Conservation (phyloP, 129 eudicot genomes). For the Solidago caesia region DNA sequence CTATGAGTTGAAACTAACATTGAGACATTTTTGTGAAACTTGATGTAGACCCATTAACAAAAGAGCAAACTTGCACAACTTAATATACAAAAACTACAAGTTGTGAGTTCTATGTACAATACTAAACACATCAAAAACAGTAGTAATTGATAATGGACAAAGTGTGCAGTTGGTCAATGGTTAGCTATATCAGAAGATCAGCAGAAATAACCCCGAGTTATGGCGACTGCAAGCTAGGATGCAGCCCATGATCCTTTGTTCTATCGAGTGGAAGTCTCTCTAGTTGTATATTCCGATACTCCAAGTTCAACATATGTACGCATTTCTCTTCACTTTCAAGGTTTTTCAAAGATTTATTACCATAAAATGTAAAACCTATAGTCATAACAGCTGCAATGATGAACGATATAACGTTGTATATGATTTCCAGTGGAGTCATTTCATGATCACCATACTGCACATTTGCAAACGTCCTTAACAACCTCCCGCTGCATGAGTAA, state of each 20-base stretch:
- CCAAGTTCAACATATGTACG: conserved; percentile 30
- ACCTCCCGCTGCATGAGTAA: conserved; percentile 69
- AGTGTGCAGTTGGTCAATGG: conserved; percentile 17
- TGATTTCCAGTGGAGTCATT: conserved; percentile 62
- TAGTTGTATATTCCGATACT: conserved; percentile 34
- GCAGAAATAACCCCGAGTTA: conserved; percentile 16
- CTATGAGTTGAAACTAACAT: too few relatives aligned
- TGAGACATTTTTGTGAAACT: too few relatives aligned
- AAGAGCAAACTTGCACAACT: too few relatives aligned
- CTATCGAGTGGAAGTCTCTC: conserved; percentile 67
- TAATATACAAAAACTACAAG: too few relatives aligned
- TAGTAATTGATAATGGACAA: too few relatives aligned
- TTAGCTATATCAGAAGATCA: conserved; percentile 6
- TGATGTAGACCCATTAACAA: too few relatives aligned
- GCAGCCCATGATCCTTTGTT: conserved; percentile 42
- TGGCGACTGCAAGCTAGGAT: conserved; percentile 27
- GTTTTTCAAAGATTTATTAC: conserved; percentile 53
- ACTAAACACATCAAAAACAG: too few relatives aligned
- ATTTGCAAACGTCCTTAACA: conserved; percentile 79
- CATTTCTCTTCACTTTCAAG: conserved; percentile 50
- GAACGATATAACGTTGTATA: conserved; percentile 79
- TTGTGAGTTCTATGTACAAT: too few relatives aligned
- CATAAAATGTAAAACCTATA: conserved; percentile 66
- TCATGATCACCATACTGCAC: conserved; percentile 73
- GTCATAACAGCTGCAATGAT: conserved; percentile 57